Evolutionary conservation across 2,329 filamentous ascomycete species (phyloP).

Genomic region (Fusarium metavorans): DNA sequence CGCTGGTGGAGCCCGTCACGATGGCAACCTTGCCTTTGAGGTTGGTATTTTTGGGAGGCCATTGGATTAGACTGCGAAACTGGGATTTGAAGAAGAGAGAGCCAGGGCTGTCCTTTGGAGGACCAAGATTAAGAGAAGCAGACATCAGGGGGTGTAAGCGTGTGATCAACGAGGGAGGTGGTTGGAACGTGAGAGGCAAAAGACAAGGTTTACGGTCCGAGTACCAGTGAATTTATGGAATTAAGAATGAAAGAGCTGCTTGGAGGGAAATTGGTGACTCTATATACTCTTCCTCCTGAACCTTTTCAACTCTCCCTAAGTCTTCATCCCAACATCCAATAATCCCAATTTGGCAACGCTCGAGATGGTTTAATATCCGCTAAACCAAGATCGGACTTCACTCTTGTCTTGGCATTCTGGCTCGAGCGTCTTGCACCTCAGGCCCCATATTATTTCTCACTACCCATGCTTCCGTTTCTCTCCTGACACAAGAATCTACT

Average conservation of each 20-base stretch:
- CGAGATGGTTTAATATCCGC: background rate
- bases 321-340: background rate
- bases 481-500: background rate
- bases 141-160: background rate
- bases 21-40: background rate
- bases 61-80: background rate
- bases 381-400: background rate
- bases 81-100: background rate
- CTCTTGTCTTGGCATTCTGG: background rate
- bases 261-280: no score
- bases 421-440: background rate
- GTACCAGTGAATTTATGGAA: background rate
- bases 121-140: background rate
- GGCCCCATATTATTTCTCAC: background rate
- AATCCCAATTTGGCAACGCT: background rate
- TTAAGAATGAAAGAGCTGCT: accelerated
- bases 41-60: background rate
- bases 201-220: background rate
- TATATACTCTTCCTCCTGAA: background rate
- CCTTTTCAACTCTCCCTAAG: background rate
- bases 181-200: background rate
- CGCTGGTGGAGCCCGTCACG: background rate
- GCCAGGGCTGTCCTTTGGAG: background rate
- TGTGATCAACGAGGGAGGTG: background rate
- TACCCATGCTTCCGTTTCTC: background rate